Conservation (phyloP, 371 early-diverging fungal species). For the Amoeboaphelidium protococcarum region DNA sequence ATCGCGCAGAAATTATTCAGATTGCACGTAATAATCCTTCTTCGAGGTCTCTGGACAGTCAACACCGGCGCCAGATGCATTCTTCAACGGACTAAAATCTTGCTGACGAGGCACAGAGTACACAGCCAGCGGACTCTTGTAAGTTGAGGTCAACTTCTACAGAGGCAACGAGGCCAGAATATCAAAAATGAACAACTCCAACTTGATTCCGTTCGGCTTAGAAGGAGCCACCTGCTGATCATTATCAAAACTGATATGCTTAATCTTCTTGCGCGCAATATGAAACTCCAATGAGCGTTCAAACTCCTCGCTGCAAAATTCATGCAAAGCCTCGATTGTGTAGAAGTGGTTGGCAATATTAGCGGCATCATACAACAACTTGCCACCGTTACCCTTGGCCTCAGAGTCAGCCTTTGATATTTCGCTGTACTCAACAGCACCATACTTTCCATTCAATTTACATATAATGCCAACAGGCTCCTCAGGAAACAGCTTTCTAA, state of each 20-base stretch:
- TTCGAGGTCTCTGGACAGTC: conserved; percentile 85
- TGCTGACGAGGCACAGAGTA: conserved; percentile 67
- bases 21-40: conserved; percentile 56
- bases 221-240: conserved; percentile 43
- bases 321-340: conserved; percentile 61
- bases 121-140: no score
- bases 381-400: conserved; percentile 17
- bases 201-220: conserved; percentile 62
- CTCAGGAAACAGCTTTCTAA: conserved; percentile 47
- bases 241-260: conserved; percentile 44
- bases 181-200: conserved; percentile 89
- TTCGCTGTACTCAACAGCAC: conserved; percentile 88
- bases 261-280: conserved; percentile 90
- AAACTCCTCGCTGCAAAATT: conserved; percentile 30
- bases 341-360: conserved; percentile 97
- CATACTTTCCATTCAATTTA: conserved; percentile 42
- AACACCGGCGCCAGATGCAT: conserved; percentile 58
- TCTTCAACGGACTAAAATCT: conserved; percentile 93
- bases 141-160: no score
- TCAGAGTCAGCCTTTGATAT: conserved; percentile 26
- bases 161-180: no score
- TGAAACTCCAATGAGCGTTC: conserved; percentile 69
- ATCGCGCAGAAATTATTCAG: conserved; percentile 45
- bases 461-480: conserved; percentile 90
- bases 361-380: conserved; percentile 58